Base-by-base conservation (phyloP, 106 monocot genomes). In the Allium cepa region DNA sequence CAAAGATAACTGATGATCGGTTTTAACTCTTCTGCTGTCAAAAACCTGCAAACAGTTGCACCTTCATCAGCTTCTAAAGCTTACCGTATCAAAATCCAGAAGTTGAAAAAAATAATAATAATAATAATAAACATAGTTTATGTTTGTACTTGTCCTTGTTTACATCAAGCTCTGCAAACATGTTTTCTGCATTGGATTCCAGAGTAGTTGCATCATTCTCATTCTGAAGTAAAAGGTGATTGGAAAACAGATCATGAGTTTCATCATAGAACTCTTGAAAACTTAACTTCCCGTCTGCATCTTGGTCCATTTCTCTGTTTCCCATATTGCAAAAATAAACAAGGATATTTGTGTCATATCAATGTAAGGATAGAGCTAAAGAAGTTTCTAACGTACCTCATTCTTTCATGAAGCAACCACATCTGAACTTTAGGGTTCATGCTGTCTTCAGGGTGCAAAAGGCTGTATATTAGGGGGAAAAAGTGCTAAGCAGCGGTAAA, bases 381-480 rank as follows among this genome's bases (percentile, higher is more conserved):
- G 9, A 59, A 59, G n/a, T 59, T 8, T 59, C 3, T 59, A 4
- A 17, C n/a, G 13, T 79, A 75, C 83, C 75, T 83, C 58, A 76
- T 3, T 50, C 72, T 72, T 59, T 83, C 75, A 26, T 76, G 75
- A 11, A 26, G 72, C 50, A 83, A 49, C 83, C 83, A 83, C 10
- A 76, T 28, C 16, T 68, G 65, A 27, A 83, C 26, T 47, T 76
- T 49, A 28, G 68, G 72, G 17, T 79, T 72, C 16, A 14, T 69
- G 57, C 82, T 82, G 53, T 82, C 82, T 74, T 78, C 82, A 26
- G 82, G 82, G 18, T 82, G 73, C 11, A 82, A 66, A 50, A 82
- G 78, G 36, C 82, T 82, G 36, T 36, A 36, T 36, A 36, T 1
- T 1, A 2, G 36, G 1, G 36, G 36, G 36, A 4, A 4, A 36